Conservation (phyloP, 768 basidiomycete genomes). For the Tephrocybe sp. region DNA sequence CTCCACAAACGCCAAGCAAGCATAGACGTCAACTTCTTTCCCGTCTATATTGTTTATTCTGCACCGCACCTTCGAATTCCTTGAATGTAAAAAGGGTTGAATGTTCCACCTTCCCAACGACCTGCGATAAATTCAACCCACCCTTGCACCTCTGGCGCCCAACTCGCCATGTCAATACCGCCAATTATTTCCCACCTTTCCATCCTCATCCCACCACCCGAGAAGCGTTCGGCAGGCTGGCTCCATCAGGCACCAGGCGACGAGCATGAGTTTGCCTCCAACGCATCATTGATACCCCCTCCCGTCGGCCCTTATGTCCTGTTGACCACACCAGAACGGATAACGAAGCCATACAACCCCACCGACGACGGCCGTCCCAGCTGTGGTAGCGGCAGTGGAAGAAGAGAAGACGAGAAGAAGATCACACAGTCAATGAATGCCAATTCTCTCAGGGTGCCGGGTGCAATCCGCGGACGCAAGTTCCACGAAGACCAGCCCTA, state of each 20-base stretch:
- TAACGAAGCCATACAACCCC: not conserved
- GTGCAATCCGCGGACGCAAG: constrained; percentile 9
- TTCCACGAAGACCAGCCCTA: constrained; percentile 9
- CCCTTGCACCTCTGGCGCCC: not conserved
- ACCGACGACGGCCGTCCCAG: not conserved
- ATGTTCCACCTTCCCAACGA: not conserved
- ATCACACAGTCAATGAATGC: constrained; percentile 5
- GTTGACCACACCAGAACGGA: not conserved
- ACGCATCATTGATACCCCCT: constrained; percentile 13
- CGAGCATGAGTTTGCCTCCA: constrained; percentile 11
- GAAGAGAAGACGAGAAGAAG: not conserved
- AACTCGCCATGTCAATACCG: constrained; percentile 11
- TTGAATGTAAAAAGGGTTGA: constrained; percentile 6
- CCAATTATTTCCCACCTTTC: not conserved
- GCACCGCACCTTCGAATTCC: not conserved
- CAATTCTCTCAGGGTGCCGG: not conserved
- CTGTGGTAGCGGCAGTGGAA: not conserved
- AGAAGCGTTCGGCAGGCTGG: constrained; percentile 10
- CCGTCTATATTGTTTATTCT: too few species aligned
- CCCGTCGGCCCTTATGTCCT: not conserved
- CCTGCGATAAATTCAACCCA: not conserved
- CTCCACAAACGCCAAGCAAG: too few species aligned
- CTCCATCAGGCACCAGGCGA: constrained; percentile 1
- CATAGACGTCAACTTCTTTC: too few species aligned
- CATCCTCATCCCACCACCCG: not conserved